Evolutionary conservation across 169 alveolate genomes (phyloP).

Genomic region (Theileria luwenshuni): DNA sequence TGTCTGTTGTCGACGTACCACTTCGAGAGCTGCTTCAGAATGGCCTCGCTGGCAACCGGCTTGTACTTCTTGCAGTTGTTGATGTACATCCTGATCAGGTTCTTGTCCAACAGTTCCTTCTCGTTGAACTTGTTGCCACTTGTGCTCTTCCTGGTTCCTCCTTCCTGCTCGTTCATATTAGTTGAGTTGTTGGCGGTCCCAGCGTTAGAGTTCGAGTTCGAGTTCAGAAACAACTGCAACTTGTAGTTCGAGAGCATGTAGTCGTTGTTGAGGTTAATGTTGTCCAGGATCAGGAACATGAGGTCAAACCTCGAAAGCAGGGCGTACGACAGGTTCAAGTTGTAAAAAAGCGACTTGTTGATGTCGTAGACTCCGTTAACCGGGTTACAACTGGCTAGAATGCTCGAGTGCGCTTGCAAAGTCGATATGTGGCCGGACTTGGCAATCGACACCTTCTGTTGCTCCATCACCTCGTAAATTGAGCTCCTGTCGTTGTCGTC

Average conservation of each 20-base stretch:
- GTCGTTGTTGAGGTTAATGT: slow-evolving; percentile 87
- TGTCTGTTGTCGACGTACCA: slow-evolving; percentile 77
- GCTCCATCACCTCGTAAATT: slow-evolving; percentile 98
- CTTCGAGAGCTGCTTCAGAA: slow-evolving; percentile 70
- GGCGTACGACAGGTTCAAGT: slow-evolving; percentile 97
- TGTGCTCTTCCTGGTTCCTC: too few species aligned
- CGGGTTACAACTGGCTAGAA: slow-evolving; percentile 98
- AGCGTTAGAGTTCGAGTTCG: neutral
- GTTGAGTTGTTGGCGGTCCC: neutral
- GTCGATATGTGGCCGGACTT: slow-evolving; percentile 92
- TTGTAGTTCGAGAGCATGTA: slow-evolving; percentile 87
- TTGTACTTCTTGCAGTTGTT: slow-evolving; percentile 86
- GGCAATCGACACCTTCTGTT: slow-evolving; percentile 96
- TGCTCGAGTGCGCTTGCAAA: slow-evolving; percentile 82
- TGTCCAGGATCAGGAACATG: slow-evolving; percentile 85
- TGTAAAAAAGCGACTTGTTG: slow-evolving; percentile 87
- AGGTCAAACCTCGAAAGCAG: slow-evolving; percentile 93
- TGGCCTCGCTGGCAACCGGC: slow-evolving; percentile 71
- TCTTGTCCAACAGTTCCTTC: slow-evolving; percentile 31
- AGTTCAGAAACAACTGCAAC: neutral
- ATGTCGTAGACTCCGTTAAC: slow-evolving; percentile 93
- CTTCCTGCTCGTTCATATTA: too few species aligned
- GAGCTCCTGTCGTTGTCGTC: slow-evolving; percentile 96
- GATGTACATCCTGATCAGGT: slow-evolving; percentile 87
- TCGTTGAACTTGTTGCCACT: slow-evolving; percentile 27